phyloP scores from a whole-genome alignment of 2,329 filamentous ascomycete species.

The Xylariaceae sp. region DNA sequence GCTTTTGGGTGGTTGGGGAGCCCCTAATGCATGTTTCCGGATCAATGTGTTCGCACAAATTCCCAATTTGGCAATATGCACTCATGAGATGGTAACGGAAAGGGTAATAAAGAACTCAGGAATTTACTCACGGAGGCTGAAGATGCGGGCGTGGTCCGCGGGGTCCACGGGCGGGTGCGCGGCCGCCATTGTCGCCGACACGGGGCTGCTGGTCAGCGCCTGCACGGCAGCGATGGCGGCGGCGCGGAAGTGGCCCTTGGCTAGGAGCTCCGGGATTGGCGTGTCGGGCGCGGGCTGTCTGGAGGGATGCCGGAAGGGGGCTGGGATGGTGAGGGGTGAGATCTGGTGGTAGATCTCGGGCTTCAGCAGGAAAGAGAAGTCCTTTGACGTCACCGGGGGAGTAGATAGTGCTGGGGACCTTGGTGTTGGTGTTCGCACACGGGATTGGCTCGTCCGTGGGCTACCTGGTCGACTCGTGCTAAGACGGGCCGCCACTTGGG shows the following conservation, averaged over 20 bases:
- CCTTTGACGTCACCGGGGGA: constrained; percentile 54
- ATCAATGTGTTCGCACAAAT: too few relatives aligned
- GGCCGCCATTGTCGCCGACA: constrained; percentile 40
- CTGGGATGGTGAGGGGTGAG: constrained; percentile 61
- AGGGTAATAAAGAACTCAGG: too few relatives aligned
- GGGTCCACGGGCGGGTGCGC: constrained; percentile 45
- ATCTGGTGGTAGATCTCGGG: constrained; percentile 84
- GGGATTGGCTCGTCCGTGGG: constrained; percentile 28
- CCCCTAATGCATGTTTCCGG: too few relatives aligned
- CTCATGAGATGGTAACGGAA: too few relatives aligned
- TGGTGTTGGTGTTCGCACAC: constrained; percentile 24
- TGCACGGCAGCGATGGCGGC: constrained; percentile 71
- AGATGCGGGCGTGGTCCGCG: constrained; percentile 67
- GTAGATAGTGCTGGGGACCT: constrained; percentile 37
- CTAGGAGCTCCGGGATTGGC: constrained; percentile 68
- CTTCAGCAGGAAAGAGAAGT: constrained; percentile 79
- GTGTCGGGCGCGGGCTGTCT: constrained; percentile 65
- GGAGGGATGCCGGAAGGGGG: constrained; percentile 69
- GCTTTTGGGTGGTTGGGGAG: too few relatives aligned
- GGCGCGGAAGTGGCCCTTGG: constrained; percentile 75
- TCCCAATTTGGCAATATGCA: too few relatives aligned
- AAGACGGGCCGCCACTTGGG: constrained; percentile 34
- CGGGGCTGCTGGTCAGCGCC: constrained; percentile 56
- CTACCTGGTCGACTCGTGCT: constrained; percentile 29
- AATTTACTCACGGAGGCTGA: too few relatives aligned